These are phyloP conservation scores for Solanum piurae DNA, from an alignment of 257 asterid species.

Conservation along the genomic window DNA sequence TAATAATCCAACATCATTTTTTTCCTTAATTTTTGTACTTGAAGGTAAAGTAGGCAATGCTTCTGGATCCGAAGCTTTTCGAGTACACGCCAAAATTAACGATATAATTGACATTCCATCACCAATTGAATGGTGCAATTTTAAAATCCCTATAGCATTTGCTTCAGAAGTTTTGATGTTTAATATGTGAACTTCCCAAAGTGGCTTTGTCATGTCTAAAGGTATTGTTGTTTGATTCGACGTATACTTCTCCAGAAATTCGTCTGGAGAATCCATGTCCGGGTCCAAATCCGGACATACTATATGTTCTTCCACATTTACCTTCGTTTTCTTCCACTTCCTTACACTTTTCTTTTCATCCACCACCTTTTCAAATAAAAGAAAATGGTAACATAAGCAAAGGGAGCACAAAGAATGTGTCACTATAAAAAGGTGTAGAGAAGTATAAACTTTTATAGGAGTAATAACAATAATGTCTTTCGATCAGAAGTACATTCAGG, in stretches of 20 bases:
- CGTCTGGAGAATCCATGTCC: constrained; percentile 20
- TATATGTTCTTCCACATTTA: constrained; percentile 22
- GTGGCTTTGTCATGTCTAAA: constrained; percentile 22
- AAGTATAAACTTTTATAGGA: neutral
- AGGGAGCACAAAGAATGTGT: neutral
- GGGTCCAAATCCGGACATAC: constrained; percentile 17
- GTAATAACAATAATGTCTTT: neutral
- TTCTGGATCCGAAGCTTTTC: constrained; percentile 15
- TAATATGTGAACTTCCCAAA: constrained; percentile 37
- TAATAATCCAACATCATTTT: neutral
- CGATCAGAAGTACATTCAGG: neutral
- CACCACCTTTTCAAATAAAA: neutral
- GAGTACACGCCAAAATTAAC: constrained; percentile 20
- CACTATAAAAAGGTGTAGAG: too few species aligned
- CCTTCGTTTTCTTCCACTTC: constrained; percentile 19
- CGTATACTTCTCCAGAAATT: constrained; percentile 14
- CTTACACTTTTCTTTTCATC: constrained; percentile 1
- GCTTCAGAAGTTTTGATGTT: constrained; percentile 32
- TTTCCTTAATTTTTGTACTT: neutral
- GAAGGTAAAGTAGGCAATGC: constrained; percentile 18
- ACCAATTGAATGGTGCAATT: constrained; percentile 35
- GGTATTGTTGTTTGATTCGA: constrained; percentile 11
- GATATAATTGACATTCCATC: constrained; percentile 37
- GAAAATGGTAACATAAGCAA: neutral
- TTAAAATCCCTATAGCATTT: constrained; percentile 5